Conservation (phyloP, 2,329 filamentous ascomycete genomes). For the Pyricularia grisea region DNA sequence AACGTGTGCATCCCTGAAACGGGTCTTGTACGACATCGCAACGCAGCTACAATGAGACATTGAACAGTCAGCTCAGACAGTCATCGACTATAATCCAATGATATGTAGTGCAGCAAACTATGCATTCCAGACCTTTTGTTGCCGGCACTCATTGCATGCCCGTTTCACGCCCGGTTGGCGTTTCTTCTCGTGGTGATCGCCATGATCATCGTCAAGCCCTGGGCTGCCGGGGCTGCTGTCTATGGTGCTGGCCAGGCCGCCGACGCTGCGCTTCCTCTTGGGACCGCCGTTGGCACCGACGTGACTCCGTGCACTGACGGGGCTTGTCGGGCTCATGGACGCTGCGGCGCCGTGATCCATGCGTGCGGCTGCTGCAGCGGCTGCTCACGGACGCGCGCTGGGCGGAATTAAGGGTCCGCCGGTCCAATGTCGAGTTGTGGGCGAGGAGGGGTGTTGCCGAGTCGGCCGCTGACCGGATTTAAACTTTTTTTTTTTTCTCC, state of each 20-base stretch:
- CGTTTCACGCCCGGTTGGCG: constrained; percentile 64
- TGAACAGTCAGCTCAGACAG: not conserved
- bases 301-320: constrained; percentile 37
- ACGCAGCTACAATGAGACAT: constrained; percentile 46
- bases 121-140: constrained; percentile 62
- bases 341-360: constrained; percentile 25
- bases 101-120: not conserved
- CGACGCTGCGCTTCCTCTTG: constrained; percentile 52
- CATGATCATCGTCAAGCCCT: constrained; percentile 47
- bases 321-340: constrained; percentile 41
- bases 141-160: constrained; percentile 76
- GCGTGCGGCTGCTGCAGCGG: constrained; percentile 6
- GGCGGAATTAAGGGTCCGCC: not conserved
- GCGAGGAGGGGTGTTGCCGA: not conserved
- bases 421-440: not conserved
- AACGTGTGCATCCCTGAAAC: constrained; percentile 68
- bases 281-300: constrained; percentile 33
- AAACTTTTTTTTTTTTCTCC: not conserved
- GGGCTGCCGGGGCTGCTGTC: constrained; percentile 55
- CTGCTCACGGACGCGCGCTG: constrained; percentile 1
- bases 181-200: constrained; percentile 47
- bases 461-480: not conserved
- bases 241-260: constrained; percentile 30
- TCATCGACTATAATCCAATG: not conserved
- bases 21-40: constrained; percentile 79